These are phyloP conservation scores for Lactarius pseudohatsudake DNA, from an alignment of 768 basidiomycete species.

Conservation along the genomic window DNA sequence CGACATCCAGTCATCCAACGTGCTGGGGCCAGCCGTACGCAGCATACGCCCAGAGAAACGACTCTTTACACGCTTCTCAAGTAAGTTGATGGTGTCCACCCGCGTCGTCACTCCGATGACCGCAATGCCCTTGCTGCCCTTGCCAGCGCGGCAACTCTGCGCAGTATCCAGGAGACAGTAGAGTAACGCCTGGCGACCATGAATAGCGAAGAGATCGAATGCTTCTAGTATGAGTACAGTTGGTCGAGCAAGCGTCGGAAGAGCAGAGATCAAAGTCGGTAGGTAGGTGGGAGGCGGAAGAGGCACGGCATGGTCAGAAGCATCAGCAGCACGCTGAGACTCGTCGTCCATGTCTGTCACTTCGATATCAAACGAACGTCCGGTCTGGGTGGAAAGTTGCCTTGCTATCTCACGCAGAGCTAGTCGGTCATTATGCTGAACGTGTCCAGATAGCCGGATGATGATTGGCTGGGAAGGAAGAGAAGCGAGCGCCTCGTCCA, in stretches of 20 bases:
- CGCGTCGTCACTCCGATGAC: constrained; percentile 87
- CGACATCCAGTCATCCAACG: constrained; percentile 49
- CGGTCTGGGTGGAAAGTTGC: constrained; percentile 79
- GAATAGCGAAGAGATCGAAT: constrained; percentile 90
- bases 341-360: constrained; percentile 37
- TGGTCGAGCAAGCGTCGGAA: constrained; percentile 78
- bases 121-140: constrained; percentile 65
- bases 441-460: constrained; percentile 81
- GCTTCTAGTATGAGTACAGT: constrained; percentile 84
- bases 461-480: constrained; percentile 59
- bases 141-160: constrained; percentile 72
- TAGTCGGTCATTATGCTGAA: constrained; percentile 80
- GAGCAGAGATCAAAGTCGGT: constrained; percentile 67
- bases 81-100: constrained; percentile 80
- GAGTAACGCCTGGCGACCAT: constrained; percentile 88
- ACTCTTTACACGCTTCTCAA: constrained; percentile 97
- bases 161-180: constrained; percentile 96
- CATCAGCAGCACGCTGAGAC: constrained; percentile 51
- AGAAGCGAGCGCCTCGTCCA: constrained; percentile 54
- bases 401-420: constrained; percentile 92
- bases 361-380: constrained; percentile 46
- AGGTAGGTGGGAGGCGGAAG: constrained; percentile 70
- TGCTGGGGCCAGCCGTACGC: constrained; percentile 63
- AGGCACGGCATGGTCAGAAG: constrained; percentile 30
- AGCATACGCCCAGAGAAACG: constrained; percentile 93